Evolutionary conservation across 225 moss, liverwort and hornwort species (phyloP).

Genomic region (Polytrichum formosum): DNA sequence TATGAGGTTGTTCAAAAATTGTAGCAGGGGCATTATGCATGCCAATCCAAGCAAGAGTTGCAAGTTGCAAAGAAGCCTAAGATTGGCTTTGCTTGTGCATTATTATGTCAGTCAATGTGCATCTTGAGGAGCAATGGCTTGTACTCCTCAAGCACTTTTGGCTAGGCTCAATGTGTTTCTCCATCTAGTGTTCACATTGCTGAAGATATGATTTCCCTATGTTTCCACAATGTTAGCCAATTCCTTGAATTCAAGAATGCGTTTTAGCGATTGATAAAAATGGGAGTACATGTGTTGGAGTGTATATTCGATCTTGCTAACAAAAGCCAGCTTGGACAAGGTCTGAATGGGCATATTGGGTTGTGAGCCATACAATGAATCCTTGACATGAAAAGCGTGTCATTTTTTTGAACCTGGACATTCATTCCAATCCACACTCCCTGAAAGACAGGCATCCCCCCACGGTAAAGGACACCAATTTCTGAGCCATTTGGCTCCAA

Average conservation of each 20-base stretch:
- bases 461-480: background rate
- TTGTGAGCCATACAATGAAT: background rate
- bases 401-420: background rate
- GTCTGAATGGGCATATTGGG: background rate
- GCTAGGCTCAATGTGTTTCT: too few relatives aligned
- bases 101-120: too few relatives aligned
- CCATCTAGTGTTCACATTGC: too few relatives aligned
- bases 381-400: background rate
- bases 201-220: too few relatives aligned
- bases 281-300: background rate
- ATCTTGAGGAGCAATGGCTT: too few relatives aligned
- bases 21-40: too few relatives aligned
- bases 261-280: background rate
- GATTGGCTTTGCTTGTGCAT: too few relatives aligned
- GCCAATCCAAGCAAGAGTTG: too few relatives aligned
- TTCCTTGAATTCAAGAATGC: too few relatives aligned
- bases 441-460: background rate
- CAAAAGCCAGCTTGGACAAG: background rate
- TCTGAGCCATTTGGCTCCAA: background rate
- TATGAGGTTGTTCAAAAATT: too few relatives aligned
- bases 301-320: background rate
- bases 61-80: too few relatives aligned
- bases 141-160: too few relatives aligned
- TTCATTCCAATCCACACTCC: background rate
- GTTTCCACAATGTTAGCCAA: background rate